phyloP scores from a whole-genome alignment of 1,284 basidiomycete species.

The Malassezia sympodialis region DNA sequence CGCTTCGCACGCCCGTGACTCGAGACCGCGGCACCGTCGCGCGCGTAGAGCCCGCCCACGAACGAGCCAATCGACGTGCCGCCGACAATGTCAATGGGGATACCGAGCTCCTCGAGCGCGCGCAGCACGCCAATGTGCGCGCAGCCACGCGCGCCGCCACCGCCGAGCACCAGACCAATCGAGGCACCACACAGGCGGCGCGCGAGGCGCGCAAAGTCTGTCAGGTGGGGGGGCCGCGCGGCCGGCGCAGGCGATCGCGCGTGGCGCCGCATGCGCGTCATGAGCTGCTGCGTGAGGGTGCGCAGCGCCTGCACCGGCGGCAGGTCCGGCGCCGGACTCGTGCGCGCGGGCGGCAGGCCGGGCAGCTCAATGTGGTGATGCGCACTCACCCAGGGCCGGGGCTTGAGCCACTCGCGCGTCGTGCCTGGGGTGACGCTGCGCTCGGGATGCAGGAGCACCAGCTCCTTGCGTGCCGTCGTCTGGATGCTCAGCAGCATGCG shows the following conservation, averaged over 20 bases:
- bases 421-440: slow-evolving; percentile 79
- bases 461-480: slow-evolving; percentile 91
- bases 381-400: slow-evolving; percentile 86
- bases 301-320: slow-evolving; percentile 71
- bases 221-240: slow-evolving; percentile 60
- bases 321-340: slow-evolving; percentile 56
- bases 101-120: slow-evolving; percentile 78
- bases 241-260: slow-evolving; percentile 49
- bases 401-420: slow-evolving; percentile 91
- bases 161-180: slow-evolving; percentile 86
- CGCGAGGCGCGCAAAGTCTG: slow-evolving; percentile 86
- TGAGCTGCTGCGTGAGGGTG: slow-evolving; percentile 74
- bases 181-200: slow-evolving; percentile 82
- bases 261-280: slow-evolving; percentile 67
- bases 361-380: slow-evolving; percentile 81
- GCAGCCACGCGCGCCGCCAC: slow-evolving; percentile 88
- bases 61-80: slow-evolving; percentile 78
- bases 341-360: slow-evolving; percentile 46
- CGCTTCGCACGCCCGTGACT: slow-evolving; percentile 77
- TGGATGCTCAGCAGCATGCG: slow-evolving; percentile 76
- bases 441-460: slow-evolving; percentile 85
- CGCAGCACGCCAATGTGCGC: slow-evolving; percentile 83
- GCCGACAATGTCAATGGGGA: slow-evolving; percentile 77
- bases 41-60: slow-evolving; percentile 90
- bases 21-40: slow-evolving; percentile 80